Evolutionary conservation across 2,329 filamentous ascomycete species (phyloP).

Genomic region (Neobulgaria alba): DNA sequence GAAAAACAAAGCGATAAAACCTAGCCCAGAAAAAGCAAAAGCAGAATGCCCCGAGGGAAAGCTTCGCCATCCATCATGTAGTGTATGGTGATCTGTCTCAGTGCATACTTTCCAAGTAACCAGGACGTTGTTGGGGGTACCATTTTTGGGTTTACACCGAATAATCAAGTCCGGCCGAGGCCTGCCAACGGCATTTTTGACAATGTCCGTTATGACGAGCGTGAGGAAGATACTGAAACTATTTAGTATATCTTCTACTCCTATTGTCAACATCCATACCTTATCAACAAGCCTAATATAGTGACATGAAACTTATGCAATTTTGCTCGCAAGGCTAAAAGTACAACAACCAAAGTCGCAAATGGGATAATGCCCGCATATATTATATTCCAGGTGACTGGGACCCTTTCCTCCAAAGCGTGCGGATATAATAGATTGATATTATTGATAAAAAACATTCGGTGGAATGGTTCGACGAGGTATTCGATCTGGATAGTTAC

Average conservation of each 20-base stretch:
- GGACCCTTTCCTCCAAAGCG: constrained; percentile 73
- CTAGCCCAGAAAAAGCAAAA: constrained; percentile 71
- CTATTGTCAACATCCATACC: constrained; percentile 26
- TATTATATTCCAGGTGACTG: constrained; percentile 53
- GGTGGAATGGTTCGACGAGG: constrained; percentile 78
- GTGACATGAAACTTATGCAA: constrained; percentile 79
- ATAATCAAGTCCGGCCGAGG: constrained; percentile 77
- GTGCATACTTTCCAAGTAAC: constrained; percentile 66
- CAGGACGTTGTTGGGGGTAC: constrained; percentile 41
- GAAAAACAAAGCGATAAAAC: constrained; percentile 63
- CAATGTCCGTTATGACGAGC: constrained; percentile 74
- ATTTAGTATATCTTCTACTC: too few species aligned
- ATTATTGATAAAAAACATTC: constrained; percentile 87
- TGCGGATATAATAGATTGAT: constrained; percentile 78
- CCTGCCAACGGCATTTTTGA: constrained; percentile 71
- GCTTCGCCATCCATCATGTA: constrained; percentile 78
- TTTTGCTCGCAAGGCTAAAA: constrained; percentile 51
- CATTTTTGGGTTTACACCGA: constrained; percentile 64
- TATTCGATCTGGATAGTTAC: constrained; percentile 59
- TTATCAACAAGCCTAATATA: constrained; percentile 70
- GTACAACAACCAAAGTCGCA: constrained; percentile 55
- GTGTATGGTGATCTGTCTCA: constrained; percentile 54
- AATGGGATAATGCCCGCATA: constrained; percentile 71
- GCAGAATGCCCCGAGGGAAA: constrained; percentile 76
- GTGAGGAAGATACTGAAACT: constrained; percentile 58